Conservation (phyloP, 768 basidiomycete species). For the Suillus subluteus region DNA sequence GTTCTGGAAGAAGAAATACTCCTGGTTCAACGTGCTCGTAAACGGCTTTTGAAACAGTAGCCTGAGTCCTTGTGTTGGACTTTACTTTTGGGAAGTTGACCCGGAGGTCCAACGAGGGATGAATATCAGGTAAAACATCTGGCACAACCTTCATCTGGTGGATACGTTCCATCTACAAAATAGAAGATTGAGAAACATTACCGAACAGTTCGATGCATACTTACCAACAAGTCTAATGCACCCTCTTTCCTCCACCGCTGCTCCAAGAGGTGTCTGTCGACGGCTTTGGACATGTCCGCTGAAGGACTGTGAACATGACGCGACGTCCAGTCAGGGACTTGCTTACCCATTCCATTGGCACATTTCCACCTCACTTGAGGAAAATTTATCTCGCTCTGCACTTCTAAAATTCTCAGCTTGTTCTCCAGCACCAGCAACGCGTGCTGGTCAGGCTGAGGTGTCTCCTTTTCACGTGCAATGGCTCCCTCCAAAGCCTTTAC, state of each 20-base stretch:
- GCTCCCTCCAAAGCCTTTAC: conserved; percentile 25
- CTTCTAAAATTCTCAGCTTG: conserved; percentile 63
- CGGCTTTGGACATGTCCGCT: conserved; percentile 71
- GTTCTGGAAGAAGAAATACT: conserved; percentile 62
- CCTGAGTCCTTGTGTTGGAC: conserved; percentile 24
- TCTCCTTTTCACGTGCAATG: conserved; percentile 26
- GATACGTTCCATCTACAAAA: conserved; percentile 83
- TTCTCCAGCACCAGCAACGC: conserved; percentile 49
- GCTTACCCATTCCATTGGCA: conserved; percentile 76
- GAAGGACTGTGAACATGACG: conserved; percentile 9
- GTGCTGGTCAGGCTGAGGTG: conserved; percentile 34
- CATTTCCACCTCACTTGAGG: conserved; percentile 82
- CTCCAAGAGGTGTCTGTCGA: conserved; percentile 81
- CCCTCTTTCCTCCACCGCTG: conserved; percentile 87
- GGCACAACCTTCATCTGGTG: conserved; percentile 92
- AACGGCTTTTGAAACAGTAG: conserved; percentile 26
- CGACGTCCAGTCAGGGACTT: conserved; percentile 6
- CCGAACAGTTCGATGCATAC: not conserved
- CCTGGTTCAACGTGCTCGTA: conserved; percentile 68
- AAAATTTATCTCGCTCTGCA: conserved; percentile 84
- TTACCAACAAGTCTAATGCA: conserved; percentile 78
- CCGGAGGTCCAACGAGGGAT: conserved; percentile 75
- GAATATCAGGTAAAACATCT: conserved; percentile 75
- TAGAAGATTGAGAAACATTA: not conserved
- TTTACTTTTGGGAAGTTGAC: conserved; percentile 54